Conservation (phyloP, 257 asterid species). For the Haberlea rhodopensis region DNA sequence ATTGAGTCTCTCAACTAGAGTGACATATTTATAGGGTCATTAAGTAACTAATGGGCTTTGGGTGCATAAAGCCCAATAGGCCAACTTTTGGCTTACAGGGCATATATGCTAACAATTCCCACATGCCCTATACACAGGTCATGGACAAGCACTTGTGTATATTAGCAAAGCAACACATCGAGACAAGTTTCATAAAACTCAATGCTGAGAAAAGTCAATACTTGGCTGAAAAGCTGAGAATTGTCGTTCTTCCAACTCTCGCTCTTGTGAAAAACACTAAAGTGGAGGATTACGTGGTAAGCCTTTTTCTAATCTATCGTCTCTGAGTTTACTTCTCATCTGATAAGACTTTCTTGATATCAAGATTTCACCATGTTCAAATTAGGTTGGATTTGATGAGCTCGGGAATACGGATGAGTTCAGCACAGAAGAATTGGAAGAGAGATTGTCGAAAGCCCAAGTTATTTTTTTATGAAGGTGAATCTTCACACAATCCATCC, state of each 20-base stretch:
- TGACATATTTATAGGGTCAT: too few species aligned
- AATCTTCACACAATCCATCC: slow-evolving; percentile 51
- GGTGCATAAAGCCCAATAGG: too few species aligned
- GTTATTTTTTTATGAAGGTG: slow-evolving; percentile 73
- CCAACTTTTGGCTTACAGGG: too few species aligned
- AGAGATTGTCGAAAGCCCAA: slow-evolving; percentile 76
- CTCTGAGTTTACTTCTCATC: too few species aligned
- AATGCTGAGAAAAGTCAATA: slow-evolving; percentile 93
- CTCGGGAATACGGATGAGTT: slow-evolving; percentile 90
- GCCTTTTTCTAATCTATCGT: slow-evolving; percentile 22
- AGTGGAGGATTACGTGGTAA: slow-evolving; percentile 94
- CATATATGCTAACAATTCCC: too few species aligned
- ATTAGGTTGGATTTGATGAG: slow-evolving; percentile 93
- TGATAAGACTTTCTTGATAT: slow-evolving; percentile 18
- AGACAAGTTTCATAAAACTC: slow-evolving; percentile 88
- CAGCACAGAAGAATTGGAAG: slow-evolving; percentile 92
- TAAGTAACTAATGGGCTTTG: too few species aligned
- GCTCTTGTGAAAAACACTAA: slow-evolving; percentile 87
- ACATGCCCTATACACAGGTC: slow-evolving; percentile 51
- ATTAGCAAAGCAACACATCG: slow-evolving; percentile 84
- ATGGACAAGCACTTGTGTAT: slow-evolving; percentile 85
- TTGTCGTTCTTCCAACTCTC: slow-evolving; percentile 88
- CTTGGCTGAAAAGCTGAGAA: slow-evolving; percentile 84
- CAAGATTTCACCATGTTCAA: slow-evolving; percentile 12
- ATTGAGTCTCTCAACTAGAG: too few species aligned